phyloP scores from a whole-genome alignment of 108 stramenopile species.

The Pseudonitzschia delicatissima region DNA sequence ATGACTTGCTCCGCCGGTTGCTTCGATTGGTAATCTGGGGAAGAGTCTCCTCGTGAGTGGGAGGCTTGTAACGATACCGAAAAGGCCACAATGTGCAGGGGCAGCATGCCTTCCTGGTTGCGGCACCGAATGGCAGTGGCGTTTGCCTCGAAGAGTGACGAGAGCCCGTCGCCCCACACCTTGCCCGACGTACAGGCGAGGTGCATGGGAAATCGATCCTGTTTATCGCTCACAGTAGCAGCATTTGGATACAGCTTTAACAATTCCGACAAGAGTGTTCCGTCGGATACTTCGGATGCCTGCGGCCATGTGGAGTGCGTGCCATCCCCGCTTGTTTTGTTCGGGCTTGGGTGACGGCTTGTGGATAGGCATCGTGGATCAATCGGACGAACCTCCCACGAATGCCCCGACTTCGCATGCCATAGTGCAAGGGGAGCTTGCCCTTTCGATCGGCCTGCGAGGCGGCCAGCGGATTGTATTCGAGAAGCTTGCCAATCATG shows the following conservation, averaged over 20 bases:
- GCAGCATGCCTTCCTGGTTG: conserved; percentile 52
- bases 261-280: conserved; percentile 31
- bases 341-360: conserved; percentile 37
- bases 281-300: conserved; percentile 10
- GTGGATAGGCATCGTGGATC: conserved; percentile 44
- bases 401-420: conserved; percentile 61
- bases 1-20: conserved; percentile 18
- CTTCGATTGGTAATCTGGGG: neutral
- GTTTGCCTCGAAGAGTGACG: conserved; percentile 57
- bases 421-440: conserved; percentile 66
- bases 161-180: conserved; percentile 46
- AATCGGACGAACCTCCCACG: conserved; percentile 44
- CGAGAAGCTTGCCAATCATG: conserved; percentile 54
- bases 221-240: conserved; percentile 27
- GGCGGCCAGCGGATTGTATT: conserved; percentile 48
- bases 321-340: conserved; percentile 37
- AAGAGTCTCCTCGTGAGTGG: neutral
- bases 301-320: conserved; percentile 49
- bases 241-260: conserved; percentile 33
- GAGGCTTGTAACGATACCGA: conserved; percentile 9
- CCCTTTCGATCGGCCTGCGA: conserved; percentile 62
- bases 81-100: conserved; percentile 58
- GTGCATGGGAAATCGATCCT: conserved; percentile 45
- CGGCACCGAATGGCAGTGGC: conserved; percentile 42
- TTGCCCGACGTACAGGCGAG: conserved; percentile 40